Evolutionary conservation across 1,284 basidiomycete species (phyloP).

Genomic region (Moesziomyces sp.): DNA sequence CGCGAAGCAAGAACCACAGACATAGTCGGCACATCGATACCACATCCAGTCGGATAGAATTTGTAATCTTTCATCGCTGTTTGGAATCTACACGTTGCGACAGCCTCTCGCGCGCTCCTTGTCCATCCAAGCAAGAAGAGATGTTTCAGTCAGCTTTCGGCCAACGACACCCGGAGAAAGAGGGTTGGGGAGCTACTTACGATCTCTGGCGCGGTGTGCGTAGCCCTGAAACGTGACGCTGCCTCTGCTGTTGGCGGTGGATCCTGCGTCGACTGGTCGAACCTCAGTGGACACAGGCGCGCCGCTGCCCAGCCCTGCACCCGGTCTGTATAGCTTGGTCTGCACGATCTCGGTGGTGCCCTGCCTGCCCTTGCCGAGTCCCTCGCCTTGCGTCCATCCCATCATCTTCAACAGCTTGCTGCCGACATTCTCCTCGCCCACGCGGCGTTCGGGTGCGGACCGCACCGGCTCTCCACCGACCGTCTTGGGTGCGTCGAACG

Average conservation of each 20-base stretch:
- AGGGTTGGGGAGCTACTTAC: slow-evolving; percentile 7
- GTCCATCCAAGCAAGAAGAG: too few relatives aligned
- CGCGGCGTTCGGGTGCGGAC: slow-evolving; percentile 39
- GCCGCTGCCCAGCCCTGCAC: slow-evolving; percentile 40
- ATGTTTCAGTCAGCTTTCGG: too few relatives aligned
- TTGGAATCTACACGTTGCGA: too few relatives aligned
- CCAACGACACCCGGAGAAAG: too few relatives aligned
- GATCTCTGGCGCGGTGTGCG: slow-evolving; percentile 22
- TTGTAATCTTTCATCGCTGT: too few relatives aligned
- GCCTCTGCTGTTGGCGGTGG: not conserved
- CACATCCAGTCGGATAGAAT: too few relatives aligned
- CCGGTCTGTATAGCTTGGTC: slow-evolving; percentile 43
- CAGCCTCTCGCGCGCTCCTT: too few relatives aligned
- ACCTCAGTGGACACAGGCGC: slow-evolving; percentile 8
- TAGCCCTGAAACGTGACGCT: slow-evolving; percentile 27
- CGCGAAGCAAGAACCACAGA: slow-evolving; percentile 2
- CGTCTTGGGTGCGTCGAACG: slow-evolving; percentile 21
- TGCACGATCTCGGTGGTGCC: slow-evolving; percentile 38
- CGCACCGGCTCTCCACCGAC: not conserved
- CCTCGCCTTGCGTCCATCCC: slow-evolving; percentile 48
- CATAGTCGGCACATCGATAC: too few relatives aligned
- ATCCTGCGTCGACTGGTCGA: not conserved
- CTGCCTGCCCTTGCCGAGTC: slow-evolving; percentile 23
- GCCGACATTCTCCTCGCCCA: slow-evolving; percentile 40
- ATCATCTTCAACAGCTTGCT: slow-evolving; percentile 45